phyloP scores from a whole-genome alignment of 1,284 basidiomycete genomes.

The Leccinum cinnamomeum region DNA sequence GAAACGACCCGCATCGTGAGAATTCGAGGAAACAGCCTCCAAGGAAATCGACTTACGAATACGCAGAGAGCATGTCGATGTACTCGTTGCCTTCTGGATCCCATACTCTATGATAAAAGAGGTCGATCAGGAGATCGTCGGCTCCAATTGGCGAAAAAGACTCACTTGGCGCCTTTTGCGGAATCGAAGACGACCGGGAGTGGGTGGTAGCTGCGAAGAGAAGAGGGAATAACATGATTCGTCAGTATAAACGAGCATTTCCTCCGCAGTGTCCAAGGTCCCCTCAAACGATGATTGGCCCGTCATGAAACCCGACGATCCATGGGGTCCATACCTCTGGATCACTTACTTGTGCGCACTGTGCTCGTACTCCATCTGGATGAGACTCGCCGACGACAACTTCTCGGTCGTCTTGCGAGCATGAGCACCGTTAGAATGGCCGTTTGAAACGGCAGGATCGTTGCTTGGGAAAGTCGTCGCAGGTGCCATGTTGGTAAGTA shows the following conservation, averaged over 20 bases:
- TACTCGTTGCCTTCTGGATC: slow-evolving; percentile 94
- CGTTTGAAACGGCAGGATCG: slow-evolving; percentile 5
- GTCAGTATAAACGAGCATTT: slow-evolving; percentile 12
- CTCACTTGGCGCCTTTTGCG: slow-evolving; percentile 86
- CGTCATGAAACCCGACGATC: slow-evolving; percentile 1
- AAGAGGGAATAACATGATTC: slow-evolving; percentile 29
- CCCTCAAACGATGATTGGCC: slow-evolving; percentile 16
- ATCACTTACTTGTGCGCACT: slow-evolving; percentile 83
- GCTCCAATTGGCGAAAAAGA: slow-evolving; percentile 37
- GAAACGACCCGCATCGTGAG: slow-evolving; percentile 7
- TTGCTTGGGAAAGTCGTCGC: slow-evolving; percentile 14
- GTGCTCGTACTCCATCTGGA: slow-evolving; percentile 80
- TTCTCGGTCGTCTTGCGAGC: slow-evolving; percentile 22
- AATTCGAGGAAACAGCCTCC: slow-evolving; percentile 2
- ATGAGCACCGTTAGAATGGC: slow-evolving; percentile 10
- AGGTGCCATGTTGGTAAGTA: slow-evolving; percentile 25
- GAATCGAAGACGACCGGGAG: slow-evolving; percentile 93
- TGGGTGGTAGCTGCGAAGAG: slow-evolving; percentile 80
- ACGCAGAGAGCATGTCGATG: slow-evolving; percentile 96
- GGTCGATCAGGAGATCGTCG: background rate
- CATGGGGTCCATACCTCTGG: background rate
- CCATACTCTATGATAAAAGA: slow-evolving; percentile 69
- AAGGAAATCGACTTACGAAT: slow-evolving; percentile 67
- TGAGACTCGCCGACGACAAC: slow-evolving; percentile 65
- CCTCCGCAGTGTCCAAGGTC: background rate